Base-by-base conservation (phyloP, 768 basidiomycete genomes). In the Lentinula detonsa region DNA sequence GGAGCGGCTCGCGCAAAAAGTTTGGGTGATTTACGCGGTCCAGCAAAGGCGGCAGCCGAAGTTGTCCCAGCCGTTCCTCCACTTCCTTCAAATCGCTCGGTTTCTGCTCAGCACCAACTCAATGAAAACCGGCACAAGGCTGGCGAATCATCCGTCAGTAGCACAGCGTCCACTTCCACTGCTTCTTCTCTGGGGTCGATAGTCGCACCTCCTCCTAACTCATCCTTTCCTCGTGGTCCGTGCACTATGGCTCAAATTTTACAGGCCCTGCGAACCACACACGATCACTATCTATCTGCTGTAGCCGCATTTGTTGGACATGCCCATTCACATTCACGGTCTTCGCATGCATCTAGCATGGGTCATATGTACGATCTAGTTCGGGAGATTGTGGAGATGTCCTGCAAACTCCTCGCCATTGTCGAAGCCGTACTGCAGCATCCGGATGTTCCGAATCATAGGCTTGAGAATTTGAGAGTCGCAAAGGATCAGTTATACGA, bases 261-360 rank as follows among this genome's bases (percentile, higher is more conserved):
- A 73, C 87, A 88, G 61, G 85, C 88, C 6, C 80, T 97, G 49
- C 85, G 89, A n/a, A 74, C 78, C 63, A 91, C 91, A 13, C 94
- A 97, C 70, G 95, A 97, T 69, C 84, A 89, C 53, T 90, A 95
- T 67, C 79, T 98, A 10, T 96, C 93, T 4, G 91, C 93, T 18
- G 93, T 97, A 69, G 95, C 97, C 21, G 96, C 95, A 5, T 95
- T 99, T 72, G 97, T 99, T 67, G 96, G 95, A 1, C 95, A 98
- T 70, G 91, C 94, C 1, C 96, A 98, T 68, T 91, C 92, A 15
- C 92, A 98, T 77, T 88, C 91, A 21, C 87, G 92, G 49, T 80
- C 84, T 43, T 92, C 92, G 33, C 95, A 98, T 73, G 93, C 96
- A 0, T 92, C 93, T 5, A 93, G 89, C 62, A 95, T 94, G 15